Conservation (phyloP, 306 rosid genomes). For the Amphicarpaea edgeworthii region DNA sequence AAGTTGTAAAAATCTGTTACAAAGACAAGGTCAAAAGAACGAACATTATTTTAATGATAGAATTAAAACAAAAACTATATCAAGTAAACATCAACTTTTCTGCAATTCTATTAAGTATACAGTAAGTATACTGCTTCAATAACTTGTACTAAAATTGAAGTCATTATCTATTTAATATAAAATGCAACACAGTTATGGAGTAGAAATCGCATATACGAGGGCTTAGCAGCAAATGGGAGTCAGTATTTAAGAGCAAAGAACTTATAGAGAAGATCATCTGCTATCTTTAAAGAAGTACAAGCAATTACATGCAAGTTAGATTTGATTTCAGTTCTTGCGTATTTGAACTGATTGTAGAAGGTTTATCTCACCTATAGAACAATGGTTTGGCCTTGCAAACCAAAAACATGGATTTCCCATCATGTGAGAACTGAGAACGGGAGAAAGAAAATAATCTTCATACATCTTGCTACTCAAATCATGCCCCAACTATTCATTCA, state of each 20-base stretch:
- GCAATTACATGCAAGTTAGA: slow-evolving; percentile 5
- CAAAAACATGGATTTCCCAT: neutral
- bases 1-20: no score
- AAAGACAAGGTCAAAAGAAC: neutral
- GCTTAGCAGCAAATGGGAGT: neutral
- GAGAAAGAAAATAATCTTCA: slow-evolving; percentile 3
- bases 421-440: neutral
- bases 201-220: neutral
- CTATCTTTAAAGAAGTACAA: neutral
- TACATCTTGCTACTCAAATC: slow-evolving; percentile 16
- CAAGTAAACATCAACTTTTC: slow-evolving; percentile 17
- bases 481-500: slow-evolving; percentile 8
- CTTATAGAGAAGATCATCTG: neutral
- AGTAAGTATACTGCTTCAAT: slow-evolving; percentile 20
- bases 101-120: neutral
- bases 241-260: slow-evolving; percentile 14
- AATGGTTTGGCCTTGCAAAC: slow-evolving; percentile 28
- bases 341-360: slow-evolving; percentile 3
- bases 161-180: slow-evolving; percentile 1
- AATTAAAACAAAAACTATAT: slow-evolving; percentile 25
- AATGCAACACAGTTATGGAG: neutral
- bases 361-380: neutral
- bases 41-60: neutral
- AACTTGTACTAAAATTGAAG: slow-evolving; percentile 15
- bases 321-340: slow-evolving; percentile 3